Base-by-base conservation (phyloP, 2,329 filamentous ascomycete genomes). In the Scytalidium sp. region DNA sequence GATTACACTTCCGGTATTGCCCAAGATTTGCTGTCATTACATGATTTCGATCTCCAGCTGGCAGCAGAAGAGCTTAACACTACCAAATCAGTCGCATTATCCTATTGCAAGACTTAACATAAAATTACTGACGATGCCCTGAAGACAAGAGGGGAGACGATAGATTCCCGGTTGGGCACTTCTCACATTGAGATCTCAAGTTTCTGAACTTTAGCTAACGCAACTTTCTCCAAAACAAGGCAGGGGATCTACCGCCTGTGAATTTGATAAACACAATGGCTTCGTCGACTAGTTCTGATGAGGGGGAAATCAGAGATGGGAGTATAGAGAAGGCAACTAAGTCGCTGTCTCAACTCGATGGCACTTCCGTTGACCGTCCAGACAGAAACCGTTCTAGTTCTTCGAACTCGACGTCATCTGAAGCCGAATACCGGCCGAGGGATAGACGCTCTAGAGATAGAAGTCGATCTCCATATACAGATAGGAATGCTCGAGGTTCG, bases 281-380 rank as follows among this genome's bases (percentile, higher is more conserved):
- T 59, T 74, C 75, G 56, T 67, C 71, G 70, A 72, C 79, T 62
- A 90, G 85, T 73, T 89, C 88, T 65, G 89, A 90, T 71, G 89
- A 95, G 73, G 90, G 90, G 74, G 90, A 95, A 77, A 90, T 93
- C 71, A 74, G 87, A 69, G 88, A 92, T 73, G 81, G 81, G 73
- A 78, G 79, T 72, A 79, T 77, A 78, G 79, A 82, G 74, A 94
- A 94, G 90, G 89, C 90, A 94, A 88, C 87, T 89, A 86, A 85
- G 84, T 85, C 87, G 85, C 83, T 85, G 79, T 77, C 80, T 79
- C 80, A 79, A 71, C 74, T 81, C 79, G 83, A 85, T 81, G 80
- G 84, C 86, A 85, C 76, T 82, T 84, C 80, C 82, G 85, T 96
- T 96, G 88, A 96, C 90, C 88, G 87, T 83, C 84, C 79, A 80